phyloP scores from a whole-genome alignment of 2,329 filamentous ascomycete genomes.

The Curvularia eragrostidis region DNA sequence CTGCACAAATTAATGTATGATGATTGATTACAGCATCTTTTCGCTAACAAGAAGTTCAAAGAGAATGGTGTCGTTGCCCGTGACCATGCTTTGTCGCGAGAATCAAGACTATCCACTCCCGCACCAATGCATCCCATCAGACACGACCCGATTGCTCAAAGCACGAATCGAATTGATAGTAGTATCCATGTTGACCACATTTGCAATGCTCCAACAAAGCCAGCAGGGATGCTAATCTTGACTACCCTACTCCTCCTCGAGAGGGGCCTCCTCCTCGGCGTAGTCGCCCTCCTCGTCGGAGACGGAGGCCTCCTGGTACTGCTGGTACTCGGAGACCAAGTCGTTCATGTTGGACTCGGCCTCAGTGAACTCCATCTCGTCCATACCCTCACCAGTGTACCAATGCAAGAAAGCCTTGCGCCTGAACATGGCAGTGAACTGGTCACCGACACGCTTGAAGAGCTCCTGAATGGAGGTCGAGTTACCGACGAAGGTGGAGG shows the following conservation, averaged over 20 bases:
- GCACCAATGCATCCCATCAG: slow-evolving; percentile 18
- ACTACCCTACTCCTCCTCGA: slow-evolving; percentile 69
- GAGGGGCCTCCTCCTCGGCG: slow-evolving; percentile 80
- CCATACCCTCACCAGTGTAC: slow-evolving; percentile 99
- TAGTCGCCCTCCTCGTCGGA: slow-evolving; percentile 98
- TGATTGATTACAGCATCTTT: slow-evolving; percentile 42
- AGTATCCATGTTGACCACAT: slow-evolving; percentile 18
- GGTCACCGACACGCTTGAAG: slow-evolving; percentile 99
- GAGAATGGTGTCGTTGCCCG: slow-evolving; percentile 29
- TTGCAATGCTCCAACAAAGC: slow-evolving; percentile 24
- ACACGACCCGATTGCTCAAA: slow-evolving; percentile 33
- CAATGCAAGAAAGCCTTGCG: slow-evolving; percentile 99
- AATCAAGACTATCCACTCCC: slow-evolving; percentile 22
- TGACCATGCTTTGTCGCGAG: slow-evolving; percentile 22
- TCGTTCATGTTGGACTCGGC: slow-evolving; percentile 99
- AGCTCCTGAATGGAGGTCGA: slow-evolving; percentile 99
- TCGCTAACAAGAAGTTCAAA: slow-evolving; percentile 47
- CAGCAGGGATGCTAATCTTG: slow-evolving; percentile 26
- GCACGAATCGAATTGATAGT: slow-evolving; percentile 35
- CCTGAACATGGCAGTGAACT: slow-evolving; percentile 99
- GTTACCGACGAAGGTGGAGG: slow-evolving; percentile 98
- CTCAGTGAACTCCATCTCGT: slow-evolving; percentile 99
- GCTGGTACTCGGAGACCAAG: slow-evolving; percentile 98
- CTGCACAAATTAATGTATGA: slow-evolving; percentile 9
- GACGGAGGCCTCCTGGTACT: slow-evolving; percentile 98